phyloP scores from a whole-genome alignment of 352 stramenopile species.

The Nannochloropsis limnetica region DNA sequence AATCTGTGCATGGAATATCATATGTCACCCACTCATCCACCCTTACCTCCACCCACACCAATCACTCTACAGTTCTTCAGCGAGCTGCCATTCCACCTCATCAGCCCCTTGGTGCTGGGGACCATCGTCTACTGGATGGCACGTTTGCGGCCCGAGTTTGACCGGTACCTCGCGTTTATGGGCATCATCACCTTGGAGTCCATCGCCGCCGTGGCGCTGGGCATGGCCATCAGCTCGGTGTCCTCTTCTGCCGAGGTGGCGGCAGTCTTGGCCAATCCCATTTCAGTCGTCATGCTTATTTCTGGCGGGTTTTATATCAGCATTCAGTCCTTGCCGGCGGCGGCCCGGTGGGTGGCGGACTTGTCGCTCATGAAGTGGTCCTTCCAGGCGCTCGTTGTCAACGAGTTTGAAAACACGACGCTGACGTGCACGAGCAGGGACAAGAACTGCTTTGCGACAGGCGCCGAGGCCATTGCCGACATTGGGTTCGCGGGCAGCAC shows the following conservation, averaged over 20 bases:
- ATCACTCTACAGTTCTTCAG: slow-evolving; percentile 37
- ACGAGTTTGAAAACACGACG: slow-evolving; percentile 38
- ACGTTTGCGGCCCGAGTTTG: slow-evolving; percentile 36
- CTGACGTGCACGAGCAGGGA: slow-evolving; percentile 36
- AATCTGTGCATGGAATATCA: not conserved
- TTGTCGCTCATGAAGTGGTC: slow-evolving; percentile 41
- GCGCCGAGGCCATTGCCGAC: slow-evolving; percentile 34
- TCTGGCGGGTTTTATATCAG: slow-evolving; percentile 45
- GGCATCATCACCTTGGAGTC: slow-evolving; percentile 36
- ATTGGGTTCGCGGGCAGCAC: slow-evolving; percentile 38
- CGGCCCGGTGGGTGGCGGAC: slow-evolving; percentile 39
- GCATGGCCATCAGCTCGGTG: slow-evolving; percentile 36
- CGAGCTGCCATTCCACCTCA: slow-evolving; percentile 42
- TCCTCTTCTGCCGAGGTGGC: slow-evolving; percentile 39
- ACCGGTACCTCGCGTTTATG: slow-evolving; percentile 38
- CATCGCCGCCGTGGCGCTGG: slow-evolving; percentile 37
- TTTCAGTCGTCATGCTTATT: slow-evolving; percentile 41
- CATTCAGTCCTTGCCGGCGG: slow-evolving; percentile 42
- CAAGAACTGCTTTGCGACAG: slow-evolving; percentile 36
- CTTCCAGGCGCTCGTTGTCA: slow-evolving; percentile 38
- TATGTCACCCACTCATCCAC: not conserved
- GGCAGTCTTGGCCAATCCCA: slow-evolving; percentile 37
- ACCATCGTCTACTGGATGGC: slow-evolving; percentile 45
- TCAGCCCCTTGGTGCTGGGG: slow-evolving; percentile 40
- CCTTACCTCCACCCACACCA: not conserved